A percentile compares a stretch with the other conserved stretches of the same genome.
Conservation (phyloP, 2,329 filamentous ascomycete species). For the Alternaria arbusti region DNA sequence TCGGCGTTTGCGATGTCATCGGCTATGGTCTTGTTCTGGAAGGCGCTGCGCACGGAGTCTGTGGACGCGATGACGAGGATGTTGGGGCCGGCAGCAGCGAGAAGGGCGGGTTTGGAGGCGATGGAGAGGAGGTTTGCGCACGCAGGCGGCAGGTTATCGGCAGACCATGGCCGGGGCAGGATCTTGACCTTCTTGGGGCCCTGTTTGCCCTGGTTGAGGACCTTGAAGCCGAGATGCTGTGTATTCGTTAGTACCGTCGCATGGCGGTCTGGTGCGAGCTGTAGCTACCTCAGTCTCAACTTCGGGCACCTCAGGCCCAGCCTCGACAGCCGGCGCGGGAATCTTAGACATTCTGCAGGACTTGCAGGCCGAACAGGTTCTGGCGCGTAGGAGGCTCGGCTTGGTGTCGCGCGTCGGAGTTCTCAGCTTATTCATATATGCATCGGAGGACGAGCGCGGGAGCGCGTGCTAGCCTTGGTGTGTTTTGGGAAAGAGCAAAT, state of each 20-base stretch:
- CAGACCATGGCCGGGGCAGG: slow-evolving; percentile 78
- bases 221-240: slow-evolving; percentile 78
- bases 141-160: slow-evolving; percentile 70
- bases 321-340: slow-evolving; percentile 53
- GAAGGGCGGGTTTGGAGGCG: slow-evolving; percentile 77
- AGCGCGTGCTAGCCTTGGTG: slow-evolving; percentile 14
- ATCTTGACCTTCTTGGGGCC: slow-evolving; percentile 83
- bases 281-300: slow-evolving; percentile 77
- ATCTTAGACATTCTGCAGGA: slow-evolving; percentile 59
- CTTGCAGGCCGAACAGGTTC: slow-evolving; percentile 71
- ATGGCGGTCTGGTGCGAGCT: neutral
- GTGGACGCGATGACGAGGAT: slow-evolving; percentile 78
- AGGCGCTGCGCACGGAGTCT: slow-evolving; percentile 77
- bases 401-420: slow-evolving; percentile 36
- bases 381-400: slow-evolving; percentile 35
- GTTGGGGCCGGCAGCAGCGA: slow-evolving; percentile 87
- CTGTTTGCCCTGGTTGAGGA: slow-evolving; percentile 60
- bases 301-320: slow-evolving; percentile 73
- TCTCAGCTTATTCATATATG: slow-evolving; percentile 26
- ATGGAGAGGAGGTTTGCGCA: slow-evolving; percentile 85
- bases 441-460: slow-evolving; percentile 36
- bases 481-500: slow-evolving; percentile 9
- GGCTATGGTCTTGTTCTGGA: slow-evolving; percentile 56
- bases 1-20: slow-evolving; percentile 9
- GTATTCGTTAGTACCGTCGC: slow-evolving; percentile 12